Percentiles rank a stretch among this genome's conserved stretches.
Evolutionary conservation across 2,329 filamentous ascomycete genomes (phyloP).

Genomic region (Lasiodiplodia sp.): DNA sequence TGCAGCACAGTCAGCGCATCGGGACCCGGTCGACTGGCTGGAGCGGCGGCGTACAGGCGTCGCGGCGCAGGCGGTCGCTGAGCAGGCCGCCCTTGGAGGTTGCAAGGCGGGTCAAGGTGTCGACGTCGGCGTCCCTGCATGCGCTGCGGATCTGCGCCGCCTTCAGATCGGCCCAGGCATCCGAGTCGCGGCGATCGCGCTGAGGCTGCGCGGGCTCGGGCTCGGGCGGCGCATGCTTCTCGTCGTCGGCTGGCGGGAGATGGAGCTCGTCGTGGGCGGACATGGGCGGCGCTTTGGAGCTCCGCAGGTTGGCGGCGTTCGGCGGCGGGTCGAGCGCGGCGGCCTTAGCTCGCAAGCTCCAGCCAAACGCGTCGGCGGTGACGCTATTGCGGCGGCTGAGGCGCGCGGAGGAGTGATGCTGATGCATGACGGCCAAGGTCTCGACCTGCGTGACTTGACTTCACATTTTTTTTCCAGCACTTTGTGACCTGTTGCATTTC

Average conservation of each 20-base stretch:
- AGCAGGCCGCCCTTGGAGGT: constrained; percentile 55
- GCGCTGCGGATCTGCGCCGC: constrained; percentile 48
- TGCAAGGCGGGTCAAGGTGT: constrained; percentile 51
- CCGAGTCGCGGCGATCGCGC: constrained; percentile 20
- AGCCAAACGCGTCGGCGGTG: not conserved
- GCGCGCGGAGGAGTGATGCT: not conserved
- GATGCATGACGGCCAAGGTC: constrained; percentile 22
- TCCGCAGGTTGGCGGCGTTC: constrained; percentile 15
- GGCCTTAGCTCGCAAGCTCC: not conserved
- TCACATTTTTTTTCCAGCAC: not conserved
- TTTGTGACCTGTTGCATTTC: constrained; percentile 24
- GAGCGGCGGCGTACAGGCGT: constrained; percentile 71
- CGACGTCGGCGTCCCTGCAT: constrained; percentile 50
- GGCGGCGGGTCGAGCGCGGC: constrained; percentile 8
- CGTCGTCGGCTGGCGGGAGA: not conserved
- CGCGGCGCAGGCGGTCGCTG: constrained; percentile 66
- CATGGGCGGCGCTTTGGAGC: constrained; percentile 25
- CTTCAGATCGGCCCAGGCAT: constrained; percentile 37
- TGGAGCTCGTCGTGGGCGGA: constrained; percentile 15
- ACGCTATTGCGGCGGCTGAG: constrained; percentile 13
- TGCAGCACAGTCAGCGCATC: constrained; percentile 42
- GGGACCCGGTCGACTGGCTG: constrained; percentile 25
- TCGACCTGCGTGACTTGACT: constrained; percentile 1
- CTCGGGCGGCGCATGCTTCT: not conserved
- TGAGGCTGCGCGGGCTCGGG: not conserved